phyloP scores from a whole-genome alignment of 805 yeast species.

The Hanseniaspora lachancei region DNA sequence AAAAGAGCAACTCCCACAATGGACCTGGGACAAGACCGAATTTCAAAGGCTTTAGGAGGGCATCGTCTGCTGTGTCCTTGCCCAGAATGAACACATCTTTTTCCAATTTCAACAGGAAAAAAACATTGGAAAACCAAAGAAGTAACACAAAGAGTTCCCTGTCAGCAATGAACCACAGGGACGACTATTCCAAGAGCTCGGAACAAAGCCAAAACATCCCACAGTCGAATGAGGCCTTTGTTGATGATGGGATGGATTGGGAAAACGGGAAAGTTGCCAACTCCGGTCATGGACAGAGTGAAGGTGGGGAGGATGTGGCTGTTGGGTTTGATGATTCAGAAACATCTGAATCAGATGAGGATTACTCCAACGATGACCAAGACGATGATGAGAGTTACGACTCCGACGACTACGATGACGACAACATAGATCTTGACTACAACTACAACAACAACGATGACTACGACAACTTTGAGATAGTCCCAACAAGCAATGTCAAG shows the following conservation, averaged over 20 bases:
- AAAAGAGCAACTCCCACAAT: background rate
- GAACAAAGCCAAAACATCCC: background rate
- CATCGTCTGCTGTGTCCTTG: background rate
- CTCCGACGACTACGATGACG: constrained; percentile 15
- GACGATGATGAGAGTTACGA: constrained; percentile 15
- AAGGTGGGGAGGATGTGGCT: background rate
- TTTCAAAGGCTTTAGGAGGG: background rate
- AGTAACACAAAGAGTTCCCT: background rate
- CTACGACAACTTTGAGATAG: constrained; percentile 33
- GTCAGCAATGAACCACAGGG: background rate
- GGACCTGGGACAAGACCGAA: background rate
- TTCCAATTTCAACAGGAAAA: background rate
- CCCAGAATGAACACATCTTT: background rate
- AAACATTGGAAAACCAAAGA: background rate
- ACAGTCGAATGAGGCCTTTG: background rate
- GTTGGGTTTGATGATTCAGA: background rate
- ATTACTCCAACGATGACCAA: constrained; percentile 14
- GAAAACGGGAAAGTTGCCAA: constrained; percentile 8
- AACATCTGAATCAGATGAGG: constrained; percentile 14
- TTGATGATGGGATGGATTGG: constrained; percentile 12
- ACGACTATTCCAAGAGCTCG: background rate
- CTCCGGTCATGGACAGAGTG: background rate
- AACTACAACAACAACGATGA: background rate
- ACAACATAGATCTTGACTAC: constrained; percentile 11
- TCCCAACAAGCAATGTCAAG: constrained; percentile 80